Base-by-base conservation (phyloP, 257 asterid genomes). In the Solanum infundibuliforme region DNA sequence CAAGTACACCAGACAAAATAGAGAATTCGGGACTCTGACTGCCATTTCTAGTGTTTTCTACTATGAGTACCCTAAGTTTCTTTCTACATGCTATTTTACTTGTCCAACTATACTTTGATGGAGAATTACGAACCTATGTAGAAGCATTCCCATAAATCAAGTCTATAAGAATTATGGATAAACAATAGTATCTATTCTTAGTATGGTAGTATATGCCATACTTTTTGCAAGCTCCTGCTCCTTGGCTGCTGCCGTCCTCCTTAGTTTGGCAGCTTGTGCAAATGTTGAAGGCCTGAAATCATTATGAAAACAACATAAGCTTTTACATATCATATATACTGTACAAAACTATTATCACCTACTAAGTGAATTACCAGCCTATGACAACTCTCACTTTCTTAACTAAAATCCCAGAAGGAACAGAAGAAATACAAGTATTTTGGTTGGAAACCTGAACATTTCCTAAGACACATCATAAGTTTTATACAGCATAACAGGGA, bases 181-280 rank as follows among this genome's bases (percentile, higher is more conserved):
- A 43, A 46, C 27, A 43, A 29, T 46, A 81, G 29, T 46, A 29
- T 46, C 39, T 81, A 27, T 46, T 81, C 41, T 27, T 27, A 46
- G 39, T 34, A 81, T 46, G 66, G 16, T 81, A 46, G 18, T 81
- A 18, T 46, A 81, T 46, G 41, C 12, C 55, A 60, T 93, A 97
- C 98, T 73, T 91, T 94, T 97, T 83, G 94, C 90, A 87, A 97
- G 98, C 88, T 97, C 98, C 90, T 93, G 96, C 90, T 95, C 98
- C 93, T 97, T 97, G 18, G 98, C 95, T 66, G 98, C 95, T 29
- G 98, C 98, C 91, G 82, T 92, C 93, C 99, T 95, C 89, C 91
- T 97, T 23, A 95, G 89, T 87, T 97, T 97, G 68, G 99, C 98
- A 91, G 99, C 98, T 92, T 97, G 99, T 48, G 99, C 99, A 93